A percentile compares a stretch with the other conserved stretches of the same genome.
These are phyloP conservation scores for Zoysia pacifica DNA, from an alignment of 176 grass and related monocot species.

Conservation along the genomic window DNA sequence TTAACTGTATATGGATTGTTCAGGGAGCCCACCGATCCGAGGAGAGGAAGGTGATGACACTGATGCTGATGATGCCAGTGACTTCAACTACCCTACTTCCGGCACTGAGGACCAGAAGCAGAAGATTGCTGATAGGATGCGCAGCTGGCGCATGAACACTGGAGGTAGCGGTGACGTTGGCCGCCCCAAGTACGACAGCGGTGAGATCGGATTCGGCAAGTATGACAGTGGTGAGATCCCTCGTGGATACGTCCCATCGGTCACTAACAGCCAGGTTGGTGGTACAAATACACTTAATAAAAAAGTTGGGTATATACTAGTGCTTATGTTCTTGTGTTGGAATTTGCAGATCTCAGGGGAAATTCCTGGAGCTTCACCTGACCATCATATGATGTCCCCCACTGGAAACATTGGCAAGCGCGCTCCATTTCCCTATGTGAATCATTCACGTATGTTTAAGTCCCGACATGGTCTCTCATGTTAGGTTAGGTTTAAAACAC, in stretches of 20 bases:
- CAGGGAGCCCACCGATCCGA: constrained; percentile 77
- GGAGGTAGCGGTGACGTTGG: constrained; percentile 65
- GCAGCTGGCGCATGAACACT: constrained; percentile 75
- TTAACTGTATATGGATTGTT: constrained; percentile 10
- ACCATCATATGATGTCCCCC: constrained; percentile 99
- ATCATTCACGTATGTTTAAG: constrained; percentile 75
- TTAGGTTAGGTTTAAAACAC: neutral
- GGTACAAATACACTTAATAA: neutral
- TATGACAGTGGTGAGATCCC: constrained; percentile 88
- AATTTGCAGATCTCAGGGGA: constrained; percentile 86
- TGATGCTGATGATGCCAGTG: constrained; percentile 89
- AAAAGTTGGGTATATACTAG: neutral
- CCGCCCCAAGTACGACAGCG: constrained; percentile 92
- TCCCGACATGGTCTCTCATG: constrained; percentile 23
- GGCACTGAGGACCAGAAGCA: constrained; percentile 86
- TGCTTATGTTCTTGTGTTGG: constrained; percentile 30
- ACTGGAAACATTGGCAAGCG: constrained; percentile 84
- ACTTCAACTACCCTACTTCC: constrained; percentile 86
- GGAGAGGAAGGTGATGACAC: constrained; percentile 86
- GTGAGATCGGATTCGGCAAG: constrained; percentile 59
- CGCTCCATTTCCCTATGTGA: constrained; percentile 80
- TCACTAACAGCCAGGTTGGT: constrained; percentile 86
- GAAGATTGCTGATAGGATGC: constrained; percentile 93
- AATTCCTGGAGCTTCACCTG: constrained; percentile 87
- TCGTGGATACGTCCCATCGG: constrained; percentile 79